Conservation (phyloP, 441 rosid genomes). For the Gossypium schwendimanii region DNA sequence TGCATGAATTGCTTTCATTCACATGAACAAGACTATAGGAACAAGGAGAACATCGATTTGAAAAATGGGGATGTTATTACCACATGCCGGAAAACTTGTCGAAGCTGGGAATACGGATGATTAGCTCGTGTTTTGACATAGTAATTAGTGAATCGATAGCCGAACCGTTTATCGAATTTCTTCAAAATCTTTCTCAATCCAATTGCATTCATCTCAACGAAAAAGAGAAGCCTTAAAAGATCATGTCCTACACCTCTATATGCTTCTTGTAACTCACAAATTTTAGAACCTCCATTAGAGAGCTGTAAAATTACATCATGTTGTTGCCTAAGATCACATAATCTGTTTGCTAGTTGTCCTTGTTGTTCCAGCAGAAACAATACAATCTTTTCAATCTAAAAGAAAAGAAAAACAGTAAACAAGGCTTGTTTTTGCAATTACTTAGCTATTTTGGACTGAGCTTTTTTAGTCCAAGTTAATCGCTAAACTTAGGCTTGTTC, state of each 20-base stretch:
- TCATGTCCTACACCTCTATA: slow-evolving; percentile 42
- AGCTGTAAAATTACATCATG: slow-evolving; percentile 26
- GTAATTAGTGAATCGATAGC: slow-evolving; percentile 43
- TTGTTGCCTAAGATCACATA: slow-evolving; percentile 28
- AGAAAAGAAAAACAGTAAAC: background rate
- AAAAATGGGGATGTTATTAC: slow-evolving; percentile 23
- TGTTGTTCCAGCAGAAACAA: slow-evolving; percentile 48
- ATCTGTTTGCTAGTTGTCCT: slow-evolving; percentile 39
- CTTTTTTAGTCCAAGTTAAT: too few species aligned
- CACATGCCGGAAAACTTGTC: slow-evolving; percentile 51
- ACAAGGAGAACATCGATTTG: slow-evolving; percentile 9
- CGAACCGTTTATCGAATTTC: slow-evolving; percentile 49
- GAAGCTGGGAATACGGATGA: slow-evolving; percentile 51
- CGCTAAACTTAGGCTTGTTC: too few species aligned
- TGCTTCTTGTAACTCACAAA: slow-evolving; percentile 34
- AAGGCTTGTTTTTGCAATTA: background rate
- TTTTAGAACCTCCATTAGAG: slow-evolving; percentile 20
- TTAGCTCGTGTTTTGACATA: slow-evolving; percentile 48
- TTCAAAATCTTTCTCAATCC: slow-evolving; percentile 49
- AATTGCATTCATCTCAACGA: slow-evolving; percentile 43
- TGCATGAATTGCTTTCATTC: slow-evolving; percentile 31
- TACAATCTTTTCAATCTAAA: slow-evolving; percentile 45
- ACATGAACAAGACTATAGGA: slow-evolving; percentile 1
- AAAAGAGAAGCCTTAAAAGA: slow-evolving; percentile 40
- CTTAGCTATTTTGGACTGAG: too few species aligned